Conservation (phyloP, 2,329 filamentous ascomycete species). For the Alternaria brassicicola region DNA sequence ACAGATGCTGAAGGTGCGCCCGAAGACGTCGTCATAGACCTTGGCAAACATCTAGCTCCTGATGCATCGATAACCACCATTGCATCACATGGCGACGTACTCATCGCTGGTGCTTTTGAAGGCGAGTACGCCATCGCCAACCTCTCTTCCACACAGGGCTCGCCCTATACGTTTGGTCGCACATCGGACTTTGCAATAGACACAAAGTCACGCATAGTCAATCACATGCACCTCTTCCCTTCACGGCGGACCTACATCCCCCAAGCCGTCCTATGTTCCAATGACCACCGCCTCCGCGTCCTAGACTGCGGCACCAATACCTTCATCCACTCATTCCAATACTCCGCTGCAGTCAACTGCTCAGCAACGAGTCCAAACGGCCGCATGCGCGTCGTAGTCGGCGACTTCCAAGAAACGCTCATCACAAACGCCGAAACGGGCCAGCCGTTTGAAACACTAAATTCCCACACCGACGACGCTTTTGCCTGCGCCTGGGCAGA, state of each 20-base stretch:
- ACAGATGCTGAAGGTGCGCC: slow-evolving; percentile 56
- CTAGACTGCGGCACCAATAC: slow-evolving; percentile 63
- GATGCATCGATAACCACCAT: slow-evolving; percentile 60
- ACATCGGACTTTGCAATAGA: slow-evolving; percentile 57
- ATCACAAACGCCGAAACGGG: slow-evolving; percentile 74
- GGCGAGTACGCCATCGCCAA: slow-evolving; percentile 62
- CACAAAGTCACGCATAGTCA: slow-evolving; percentile 61
- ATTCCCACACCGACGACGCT: slow-evolving; percentile 71
- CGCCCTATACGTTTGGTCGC: slow-evolving; percentile 51
- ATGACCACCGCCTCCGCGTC: slow-evolving; percentile 61
- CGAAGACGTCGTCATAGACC: slow-evolving; percentile 55
- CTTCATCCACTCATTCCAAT: slow-evolving; percentile 62
- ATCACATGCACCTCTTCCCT: slow-evolving; percentile 61
- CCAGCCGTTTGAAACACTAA: slow-evolving; percentile 61
- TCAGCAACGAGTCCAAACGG: slow-evolving; percentile 73
- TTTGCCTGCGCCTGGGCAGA: slow-evolving; percentile 83
- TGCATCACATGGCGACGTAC: slow-evolving; percentile 55
- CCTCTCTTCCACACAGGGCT: slow-evolving; percentile 46
- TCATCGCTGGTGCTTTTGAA: slow-evolving; percentile 62
- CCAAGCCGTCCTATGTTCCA: slow-evolving; percentile 62
- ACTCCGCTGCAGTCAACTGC: slow-evolving; percentile 72
- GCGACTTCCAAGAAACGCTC: slow-evolving; percentile 68
- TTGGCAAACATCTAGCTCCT: slow-evolving; percentile 48
- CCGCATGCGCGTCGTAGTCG: slow-evolving; percentile 73
- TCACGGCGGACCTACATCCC: slow-evolving; percentile 56